These are phyloP conservation scores for Pseudopithomyces chartarum DNA, from an alignment of 2,329 filamentous ascomycete species.

Conservation along the genomic window DNA sequence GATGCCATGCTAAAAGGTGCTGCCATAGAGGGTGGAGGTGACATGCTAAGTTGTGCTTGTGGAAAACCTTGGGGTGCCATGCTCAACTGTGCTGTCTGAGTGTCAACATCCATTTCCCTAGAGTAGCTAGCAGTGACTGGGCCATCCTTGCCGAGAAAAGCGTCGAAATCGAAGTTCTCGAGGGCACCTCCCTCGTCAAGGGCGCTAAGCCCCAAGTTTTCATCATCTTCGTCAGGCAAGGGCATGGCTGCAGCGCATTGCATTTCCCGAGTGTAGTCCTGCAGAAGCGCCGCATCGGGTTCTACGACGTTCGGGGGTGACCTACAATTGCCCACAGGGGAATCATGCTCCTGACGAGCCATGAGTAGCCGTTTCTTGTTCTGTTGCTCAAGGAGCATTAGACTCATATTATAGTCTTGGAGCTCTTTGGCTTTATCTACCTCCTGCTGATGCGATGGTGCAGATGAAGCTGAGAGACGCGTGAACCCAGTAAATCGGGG, in stretches of 20 bases:
- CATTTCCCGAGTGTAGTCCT: slow-evolving; percentile 27
- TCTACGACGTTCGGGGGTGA: too few relatives aligned
- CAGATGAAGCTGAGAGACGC: background rate
- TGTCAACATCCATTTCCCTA: too few relatives aligned
- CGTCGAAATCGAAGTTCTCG: background rate
- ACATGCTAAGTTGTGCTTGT: too few relatives aligned
- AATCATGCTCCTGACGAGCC: slow-evolving; percentile 66
- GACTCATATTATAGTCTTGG: slow-evolving; percentile 83
- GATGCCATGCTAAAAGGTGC: too few relatives aligned
- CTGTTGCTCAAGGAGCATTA: slow-evolving; percentile 83
- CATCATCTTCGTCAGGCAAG: background rate
- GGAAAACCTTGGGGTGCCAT: too few relatives aligned
- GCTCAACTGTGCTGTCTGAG: too few relatives aligned
- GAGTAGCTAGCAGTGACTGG: too few relatives aligned
- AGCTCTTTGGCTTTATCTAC: slow-evolving; percentile 45
- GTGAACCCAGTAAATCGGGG: too few relatives aligned
- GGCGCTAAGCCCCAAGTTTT: background rate
- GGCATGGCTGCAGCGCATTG: background rate
- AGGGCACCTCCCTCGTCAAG: background rate
- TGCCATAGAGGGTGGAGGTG: too few relatives aligned
- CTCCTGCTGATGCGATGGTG: too few relatives aligned
- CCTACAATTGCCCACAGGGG: too few relatives aligned
- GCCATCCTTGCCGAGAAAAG: background rate
- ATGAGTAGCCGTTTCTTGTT: slow-evolving; percentile 83
- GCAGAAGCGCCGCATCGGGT: too few relatives aligned